These are phyloP conservation scores for Prillingera fragicola DNA, from an alignment of 1,284 basidiomycete species.

Conservation along the genomic window DNA sequence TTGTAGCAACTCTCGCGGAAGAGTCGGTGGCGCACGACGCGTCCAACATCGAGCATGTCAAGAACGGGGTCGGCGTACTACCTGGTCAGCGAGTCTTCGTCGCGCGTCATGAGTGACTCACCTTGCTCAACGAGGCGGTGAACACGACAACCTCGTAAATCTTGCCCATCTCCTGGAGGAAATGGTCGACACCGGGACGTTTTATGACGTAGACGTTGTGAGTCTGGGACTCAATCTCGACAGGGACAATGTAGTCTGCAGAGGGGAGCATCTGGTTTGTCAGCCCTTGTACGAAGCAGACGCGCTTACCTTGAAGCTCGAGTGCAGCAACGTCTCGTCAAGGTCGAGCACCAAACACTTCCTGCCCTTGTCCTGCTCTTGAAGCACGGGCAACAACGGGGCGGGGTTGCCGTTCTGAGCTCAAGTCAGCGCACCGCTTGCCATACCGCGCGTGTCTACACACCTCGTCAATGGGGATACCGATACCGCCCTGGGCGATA, in stretches of 20 bases:
- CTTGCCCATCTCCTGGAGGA: conserved; percentile 94
- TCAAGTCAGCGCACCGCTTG: conserved; percentile 8
- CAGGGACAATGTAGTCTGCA: conserved; percentile 96
- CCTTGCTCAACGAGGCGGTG: conserved; percentile 95
- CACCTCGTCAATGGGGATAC: conserved; percentile 72
- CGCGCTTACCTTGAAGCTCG: conserved; percentile 74
- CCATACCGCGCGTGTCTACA: no score
- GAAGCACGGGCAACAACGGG: conserved; percentile 73
- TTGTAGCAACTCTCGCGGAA: conserved; percentile 99
- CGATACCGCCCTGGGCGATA: conserved; percentile 72
- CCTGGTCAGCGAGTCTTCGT: conserved; percentile 43
- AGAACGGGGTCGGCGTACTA: conserved; percentile 98
- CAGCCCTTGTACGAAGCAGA: background rate
- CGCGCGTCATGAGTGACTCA: background rate
- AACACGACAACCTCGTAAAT: conserved; percentile 98
- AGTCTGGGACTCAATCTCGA: conserved; percentile 96
- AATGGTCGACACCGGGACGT: conserved; percentile 94
- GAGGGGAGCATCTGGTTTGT: conserved; percentile 76
- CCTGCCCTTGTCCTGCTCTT: conserved; percentile 66
- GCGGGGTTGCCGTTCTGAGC: conserved; percentile 76
- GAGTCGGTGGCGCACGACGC: conserved; percentile 87
- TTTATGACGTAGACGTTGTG: conserved; percentile 99
- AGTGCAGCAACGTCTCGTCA: conserved; percentile 92
- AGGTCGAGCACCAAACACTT: conserved; percentile 93
- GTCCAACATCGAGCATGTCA: conserved; percentile 90